Conservation (phyloP, 2,329 filamentous ascomycete genomes). For the Xylariales sp. region DNA sequence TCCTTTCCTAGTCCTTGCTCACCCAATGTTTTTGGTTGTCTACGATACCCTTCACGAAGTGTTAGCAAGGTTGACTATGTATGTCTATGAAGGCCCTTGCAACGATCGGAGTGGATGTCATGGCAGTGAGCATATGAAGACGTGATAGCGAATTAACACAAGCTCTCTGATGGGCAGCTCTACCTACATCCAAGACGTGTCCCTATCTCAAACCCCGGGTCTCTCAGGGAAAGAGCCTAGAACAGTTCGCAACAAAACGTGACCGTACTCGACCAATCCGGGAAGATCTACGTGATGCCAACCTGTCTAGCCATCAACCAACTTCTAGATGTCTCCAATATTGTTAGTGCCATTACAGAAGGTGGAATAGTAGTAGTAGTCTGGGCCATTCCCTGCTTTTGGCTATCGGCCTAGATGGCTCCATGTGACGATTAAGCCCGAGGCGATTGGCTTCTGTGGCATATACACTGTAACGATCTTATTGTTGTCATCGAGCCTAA, state of each 20-base stretch:
- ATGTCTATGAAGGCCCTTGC: too few relatives aligned
- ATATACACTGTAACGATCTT: constrained; percentile 61
- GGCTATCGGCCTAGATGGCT: constrained; percentile 58
- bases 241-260: constrained; percentile 71
- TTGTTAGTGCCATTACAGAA: constrained; percentile 50
- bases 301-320: constrained; percentile 61
- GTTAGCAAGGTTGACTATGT: too few relatives aligned
- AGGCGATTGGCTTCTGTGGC: constrained; percentile 55
- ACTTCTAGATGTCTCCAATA: constrained; percentile 62
- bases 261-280: constrained; percentile 64
- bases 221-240: constrained; percentile 30
- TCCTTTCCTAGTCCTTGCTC: too few relatives aligned
- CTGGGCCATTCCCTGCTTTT: constrained; percentile 40
- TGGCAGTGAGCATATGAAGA: too few relatives aligned
- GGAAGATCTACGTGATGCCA: constrained; percentile 58
- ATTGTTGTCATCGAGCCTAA: constrained; percentile 43
- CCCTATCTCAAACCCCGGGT: too few relatives aligned
- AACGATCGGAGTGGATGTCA: too few relatives aligned
- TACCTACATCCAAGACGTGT: too few relatives aligned
- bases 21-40: too few relatives aligned
- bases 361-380: constrained; percentile 53
- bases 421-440: constrained; percentile 62
- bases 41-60: too few relatives aligned
- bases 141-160: too few relatives aligned
- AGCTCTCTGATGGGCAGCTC: too few relatives aligned